Evolutionary conservation across 2,329 filamentous ascomycete species (phyloP), one percentile per base, ranked within the genome.

Genomic region (Botrytis squamosa): DNA sequence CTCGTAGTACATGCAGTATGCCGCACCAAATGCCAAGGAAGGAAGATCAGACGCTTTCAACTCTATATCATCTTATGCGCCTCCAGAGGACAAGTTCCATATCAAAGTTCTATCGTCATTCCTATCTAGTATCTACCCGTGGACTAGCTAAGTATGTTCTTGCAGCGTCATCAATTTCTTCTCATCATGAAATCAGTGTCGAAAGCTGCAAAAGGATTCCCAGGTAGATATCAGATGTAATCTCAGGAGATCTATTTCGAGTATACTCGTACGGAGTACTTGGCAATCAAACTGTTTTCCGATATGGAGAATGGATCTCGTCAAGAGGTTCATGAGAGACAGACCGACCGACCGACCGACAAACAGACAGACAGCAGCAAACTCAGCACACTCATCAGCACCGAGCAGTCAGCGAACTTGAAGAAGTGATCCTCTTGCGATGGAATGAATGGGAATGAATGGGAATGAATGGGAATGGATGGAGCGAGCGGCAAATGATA

Each of bases 401-500:
- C 49, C n/a, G 49, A 52, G 25, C 49, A 52, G 49, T 49, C 46
- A 49, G 46, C 57, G 42, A 66, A 8, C 36, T 66, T 22, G 29
- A 33, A 49, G 29, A 33, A 49, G 33, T 18, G 29, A 66, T 66
- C n/a, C n/a, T 44, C 12, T 55, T 55, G 52, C 3, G n/a, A 57
- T 57, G 52, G n/a, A 33, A 29, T 57, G n/a, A 18, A 57, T 57
- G 49, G 25, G n/a, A 57, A 29, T 63, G 25, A 25, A 55, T 63
- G 25, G 36, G n/a, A 33, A 29, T 57, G n/a, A 18, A 57, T 57
- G 49, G 25, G n/a, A 57, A 29, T 63, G 25, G 36, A 55, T 49
- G 52, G 65, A 67, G 29, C 44, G 44, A 40, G 44, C 65, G 44
- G 46, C 29, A 52, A 68, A 68, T 68, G 65, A 40, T 55, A n/a